Evolutionary conservation across 1,284 basidiomycete species (phyloP).

Genomic region (Boletus sp.): DNA sequence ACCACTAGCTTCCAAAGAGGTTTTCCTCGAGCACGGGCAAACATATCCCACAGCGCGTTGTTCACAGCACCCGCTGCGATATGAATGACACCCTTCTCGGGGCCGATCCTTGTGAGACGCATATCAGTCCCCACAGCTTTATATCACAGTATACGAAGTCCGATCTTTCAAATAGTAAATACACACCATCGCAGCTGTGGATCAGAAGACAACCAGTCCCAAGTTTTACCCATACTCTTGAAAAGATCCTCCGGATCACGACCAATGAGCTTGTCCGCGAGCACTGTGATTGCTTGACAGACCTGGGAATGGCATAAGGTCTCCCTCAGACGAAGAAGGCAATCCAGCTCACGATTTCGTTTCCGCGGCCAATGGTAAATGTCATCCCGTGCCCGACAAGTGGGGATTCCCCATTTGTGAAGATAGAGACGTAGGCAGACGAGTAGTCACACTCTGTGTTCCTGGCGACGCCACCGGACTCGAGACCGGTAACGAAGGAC

Average conservation of each 20-base stretch:
- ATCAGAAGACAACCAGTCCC: conserved; percentile 79
- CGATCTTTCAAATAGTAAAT: not conserved
- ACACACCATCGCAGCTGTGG: conserved; percentile 83
- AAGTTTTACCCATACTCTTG: conserved; percentile 82
- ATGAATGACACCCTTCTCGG: conserved; percentile 85
- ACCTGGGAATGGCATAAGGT: conserved; percentile 44
- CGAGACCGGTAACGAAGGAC: not conserved
- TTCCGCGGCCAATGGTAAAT: conserved; percentile 94
- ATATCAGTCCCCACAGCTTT: conserved; percentile 1
- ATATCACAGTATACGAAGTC: not conserved
- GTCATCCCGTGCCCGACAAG: conserved; percentile 91
- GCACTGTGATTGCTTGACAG: conserved; percentile 74
- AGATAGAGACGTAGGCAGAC: conserved; percentile 82
- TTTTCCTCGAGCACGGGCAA: conserved; percentile 69
- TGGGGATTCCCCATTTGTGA: conserved; percentile 56
- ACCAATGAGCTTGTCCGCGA: conserved; percentile 80
- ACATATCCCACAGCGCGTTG: conserved; percentile 84
- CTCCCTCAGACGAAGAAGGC: not conserved
- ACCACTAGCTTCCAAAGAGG: conserved; percentile 84
- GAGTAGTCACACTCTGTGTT: conserved; percentile 95
- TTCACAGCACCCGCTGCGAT: conserved; percentile 78
- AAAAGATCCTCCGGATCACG: conserved; percentile 82
- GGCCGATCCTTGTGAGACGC: conserved; percentile 63
- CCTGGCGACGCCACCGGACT: conserved; percentile 39
- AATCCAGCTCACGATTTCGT: conserved; percentile 69